A percentile compares a stretch with the other conserved stretches of the same genome.
phyloP scores from a whole-genome alignment of 768 basidiomycete genomes.

The Omphalotus guepiniiformis region DNA sequence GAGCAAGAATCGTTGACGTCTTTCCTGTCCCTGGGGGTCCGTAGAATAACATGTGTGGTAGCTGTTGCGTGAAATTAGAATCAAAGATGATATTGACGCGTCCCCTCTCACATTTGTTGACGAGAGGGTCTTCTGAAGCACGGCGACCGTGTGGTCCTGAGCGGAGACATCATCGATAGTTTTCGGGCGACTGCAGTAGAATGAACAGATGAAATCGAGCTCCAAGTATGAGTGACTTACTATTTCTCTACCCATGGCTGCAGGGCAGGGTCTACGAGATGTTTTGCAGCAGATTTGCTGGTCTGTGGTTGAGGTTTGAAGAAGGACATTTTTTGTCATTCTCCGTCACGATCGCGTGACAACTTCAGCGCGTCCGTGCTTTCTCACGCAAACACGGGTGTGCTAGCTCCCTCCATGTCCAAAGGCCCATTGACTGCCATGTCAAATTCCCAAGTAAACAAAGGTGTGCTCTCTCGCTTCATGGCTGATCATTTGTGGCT shows the following conservation, averaged over 20 bases:
- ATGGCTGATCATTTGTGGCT: neutral
- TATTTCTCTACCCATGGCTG: constrained; percentile 99
- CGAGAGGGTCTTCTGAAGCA: constrained; percentile 84
- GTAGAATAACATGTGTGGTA: constrained; percentile 99
- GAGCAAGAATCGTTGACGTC: constrained; percentile 94
- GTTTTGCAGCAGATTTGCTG: constrained; percentile 38
- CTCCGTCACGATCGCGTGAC: no score
- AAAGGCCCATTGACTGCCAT: constrained; percentile 31
- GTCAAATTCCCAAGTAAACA: constrained; percentile 31
- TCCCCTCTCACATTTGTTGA: constrained; percentile 76
- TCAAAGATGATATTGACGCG: neutral
- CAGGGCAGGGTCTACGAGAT: constrained; percentile 47
- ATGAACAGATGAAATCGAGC: constrained; percentile 3
- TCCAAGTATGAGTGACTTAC: constrained; percentile 39
- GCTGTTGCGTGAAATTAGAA: constrained; percentile 41
- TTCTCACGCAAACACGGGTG: constrained; percentile 20
- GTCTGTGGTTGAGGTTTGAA: constrained; percentile 47
- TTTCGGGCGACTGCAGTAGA: constrained; percentile 73
- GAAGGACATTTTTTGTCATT: constrained; percentile 69
- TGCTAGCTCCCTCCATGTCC: constrained; percentile 2
- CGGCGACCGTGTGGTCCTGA: constrained; percentile 93
- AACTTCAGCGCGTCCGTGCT: constrained; percentile 35
- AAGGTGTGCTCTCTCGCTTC: constrained; percentile 23
- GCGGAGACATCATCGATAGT: constrained; percentile 98
- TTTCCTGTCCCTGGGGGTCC: constrained; percentile 99